Conservation (phyloP, 2,329 filamentous ascomycete species). For the Thelonectria olida region DNA sequence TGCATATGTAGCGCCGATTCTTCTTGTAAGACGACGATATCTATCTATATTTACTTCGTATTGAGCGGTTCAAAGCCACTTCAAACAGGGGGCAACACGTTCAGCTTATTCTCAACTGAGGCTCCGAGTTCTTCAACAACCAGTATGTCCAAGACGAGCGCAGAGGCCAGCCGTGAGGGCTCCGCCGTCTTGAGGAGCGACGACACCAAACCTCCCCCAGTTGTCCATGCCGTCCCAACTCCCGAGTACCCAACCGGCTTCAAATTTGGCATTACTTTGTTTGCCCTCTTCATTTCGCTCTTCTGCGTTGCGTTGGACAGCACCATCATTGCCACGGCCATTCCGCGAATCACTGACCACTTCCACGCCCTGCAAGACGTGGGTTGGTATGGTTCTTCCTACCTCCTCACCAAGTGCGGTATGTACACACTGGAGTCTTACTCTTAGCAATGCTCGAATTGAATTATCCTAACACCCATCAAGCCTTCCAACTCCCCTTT, state of each 20-base stretch:
- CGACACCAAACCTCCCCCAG: neutral
- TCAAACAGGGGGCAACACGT: neutral
- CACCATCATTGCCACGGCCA: slow-evolving; percentile 60
- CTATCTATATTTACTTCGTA: neutral
- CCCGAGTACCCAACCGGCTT: neutral
- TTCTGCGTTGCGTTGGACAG: slow-evolving; percentile 10
- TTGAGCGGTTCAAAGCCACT: neutral
- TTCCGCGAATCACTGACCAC: slow-evolving; percentile 58
- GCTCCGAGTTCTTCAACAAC: neutral
- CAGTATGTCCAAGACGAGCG: neutral
- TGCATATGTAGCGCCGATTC: no score
- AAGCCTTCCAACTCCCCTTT: slow-evolving; percentile 46
- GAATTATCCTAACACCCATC: no score
- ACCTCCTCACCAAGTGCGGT: slow-evolving; percentile 48
- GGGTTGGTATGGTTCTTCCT: slow-evolving; percentile 63
- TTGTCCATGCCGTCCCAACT: neutral
- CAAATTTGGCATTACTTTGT: neutral
- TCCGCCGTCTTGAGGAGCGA: neutral
- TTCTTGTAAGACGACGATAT: no score
- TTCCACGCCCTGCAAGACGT: slow-evolving; percentile 55
- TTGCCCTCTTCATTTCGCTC: neutral
- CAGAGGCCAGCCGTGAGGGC: neutral
- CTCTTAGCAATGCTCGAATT: no score
- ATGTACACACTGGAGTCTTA: slow-evolving; percentile 30
- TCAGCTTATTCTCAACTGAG: neutral